phyloP scores from a whole-genome alignment of 768 basidiomycete genomes.

The Tulasnella sp. region DNA sequence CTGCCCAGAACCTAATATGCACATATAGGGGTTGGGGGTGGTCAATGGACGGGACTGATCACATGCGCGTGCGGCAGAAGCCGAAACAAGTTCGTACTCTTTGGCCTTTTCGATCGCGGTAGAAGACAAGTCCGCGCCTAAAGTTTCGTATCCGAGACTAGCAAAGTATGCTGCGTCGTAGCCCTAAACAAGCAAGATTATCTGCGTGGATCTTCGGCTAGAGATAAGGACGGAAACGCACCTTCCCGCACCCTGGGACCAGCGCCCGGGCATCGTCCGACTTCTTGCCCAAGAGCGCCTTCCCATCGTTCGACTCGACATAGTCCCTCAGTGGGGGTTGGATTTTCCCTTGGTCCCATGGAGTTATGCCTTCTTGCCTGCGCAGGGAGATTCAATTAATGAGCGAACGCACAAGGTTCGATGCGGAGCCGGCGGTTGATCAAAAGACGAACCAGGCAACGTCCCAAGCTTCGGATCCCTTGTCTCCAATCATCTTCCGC shows the following conservation, averaged over 20 bases:
- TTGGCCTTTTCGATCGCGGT: constrained; percentile 52
- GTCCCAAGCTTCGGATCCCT: constrained; percentile 32
- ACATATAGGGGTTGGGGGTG: not conserved
- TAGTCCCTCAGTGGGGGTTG: constrained; percentile 56
- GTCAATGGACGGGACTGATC: not conserved
- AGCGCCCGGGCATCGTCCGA: constrained; percentile 47
- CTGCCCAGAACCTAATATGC: constrained; percentile 9
- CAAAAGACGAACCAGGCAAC: constrained; percentile 31
- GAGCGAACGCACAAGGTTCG: not conserved
- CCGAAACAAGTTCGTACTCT: constrained; percentile 35
- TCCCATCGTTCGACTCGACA: constrained; percentile 31
- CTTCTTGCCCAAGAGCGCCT: constrained; percentile 45
- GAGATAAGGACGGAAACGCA: too few relatives aligned
- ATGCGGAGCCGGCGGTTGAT: not conserved
- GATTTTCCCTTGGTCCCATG: constrained; percentile 58
- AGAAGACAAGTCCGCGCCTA: constrained; percentile 56
- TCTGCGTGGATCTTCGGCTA: too few relatives aligned
- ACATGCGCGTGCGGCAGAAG: too few relatives aligned
- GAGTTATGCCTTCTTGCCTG: constrained; percentile 52
- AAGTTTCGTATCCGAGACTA: constrained; percentile 46
- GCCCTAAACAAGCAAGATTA: constrained; percentile 44
- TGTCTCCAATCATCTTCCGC: constrained; percentile 27
- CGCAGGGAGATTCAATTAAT: not conserved
- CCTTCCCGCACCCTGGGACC: constrained; percentile 58
- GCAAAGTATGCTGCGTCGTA: constrained; percentile 60